phyloP scores from a whole-genome alignment of 352 stramenopile species.

The Pythium folliculosum region DNA sequence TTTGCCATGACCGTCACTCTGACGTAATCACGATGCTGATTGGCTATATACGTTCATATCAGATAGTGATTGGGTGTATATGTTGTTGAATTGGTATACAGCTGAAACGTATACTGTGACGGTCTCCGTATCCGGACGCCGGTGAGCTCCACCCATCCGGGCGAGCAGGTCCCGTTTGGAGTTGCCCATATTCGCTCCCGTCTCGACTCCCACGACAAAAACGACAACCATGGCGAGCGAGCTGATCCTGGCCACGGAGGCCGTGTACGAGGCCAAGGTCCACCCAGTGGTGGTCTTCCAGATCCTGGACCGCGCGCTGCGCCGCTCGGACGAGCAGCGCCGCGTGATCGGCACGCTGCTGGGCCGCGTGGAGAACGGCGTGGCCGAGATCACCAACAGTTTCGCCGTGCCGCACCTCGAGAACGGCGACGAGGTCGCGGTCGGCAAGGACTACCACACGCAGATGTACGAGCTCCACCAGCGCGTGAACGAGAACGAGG shows the following conservation, averaged over 20 bases:
- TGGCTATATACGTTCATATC: constrained; percentile 25
- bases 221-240: constrained; percentile 40
- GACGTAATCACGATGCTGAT: background rate
- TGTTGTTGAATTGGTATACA: constrained; percentile 2
- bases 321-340: constrained; percentile 91
- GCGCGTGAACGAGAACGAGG: constrained; percentile 93
- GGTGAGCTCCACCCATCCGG: constrained; percentile 24
- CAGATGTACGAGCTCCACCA: constrained; percentile 97
- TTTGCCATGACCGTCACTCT: constrained; percentile 25
- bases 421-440: constrained; percentile 94
- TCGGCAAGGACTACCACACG: constrained; percentile 98
- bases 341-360: constrained; percentile 98
- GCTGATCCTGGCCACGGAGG: constrained; percentile 78
- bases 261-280: constrained; percentile 82
- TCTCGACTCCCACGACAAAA: background rate
- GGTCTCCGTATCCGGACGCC: constrained; percentile 23
- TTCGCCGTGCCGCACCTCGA: constrained; percentile 98
- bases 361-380: constrained; percentile 84
- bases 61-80: constrained; percentile 26
- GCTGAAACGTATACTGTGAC: background rate
- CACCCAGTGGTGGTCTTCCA: constrained; percentile 97
- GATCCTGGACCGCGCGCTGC: constrained; percentile 96
- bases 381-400: constrained; percentile 93
- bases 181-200: background rate
- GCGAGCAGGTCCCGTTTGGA: background rate